Evolutionary conservation across 345 rosid species (phyloP), one percentile per base, ranked within the genome.

Genomic region (Sonneratia caseolaris): DNA sequence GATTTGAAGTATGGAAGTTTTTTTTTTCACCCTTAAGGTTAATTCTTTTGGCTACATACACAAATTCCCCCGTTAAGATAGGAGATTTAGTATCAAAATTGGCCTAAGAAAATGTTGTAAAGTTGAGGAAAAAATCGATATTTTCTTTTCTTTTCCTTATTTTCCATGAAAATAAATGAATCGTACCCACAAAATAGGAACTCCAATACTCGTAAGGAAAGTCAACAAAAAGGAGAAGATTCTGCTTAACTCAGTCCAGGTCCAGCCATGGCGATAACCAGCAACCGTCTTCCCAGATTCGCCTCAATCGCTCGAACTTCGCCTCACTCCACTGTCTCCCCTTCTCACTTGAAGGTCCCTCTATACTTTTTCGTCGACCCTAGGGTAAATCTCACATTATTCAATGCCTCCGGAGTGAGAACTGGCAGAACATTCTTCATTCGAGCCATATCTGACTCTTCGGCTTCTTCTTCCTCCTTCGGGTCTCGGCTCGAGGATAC

Each of bases 401-500:
- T 55, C 76, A 64, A 78, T 80, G 83, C 74, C 38, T 40, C 76
- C 16, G 47, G 76, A 68, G 81, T 80, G 71, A 68, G 40, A 72
- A 32, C 38, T 35, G 16, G 7, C 38, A 73, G 81, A 62, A 72
- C 70, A 66, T 49, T 77, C 68, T 80, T 87, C 18, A 56, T 88
- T 68, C 86, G 79, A 68, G 92, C 87, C 78, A 82, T 82, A 82
- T 74, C 90, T 12, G 62, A 61, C 43, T 38, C 37, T 11, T 37
- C 76, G 16, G 48, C 76, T 11, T 53, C 77, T 7, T 65, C 77
- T 69, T 82, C 97, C 32, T 90, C 97, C 15, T 95, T 85, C 57
- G 97, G 93, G n/a, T 85, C 97, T 66, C 80, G 91, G 79, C 88
- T 90, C 71, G 97, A 92, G 81, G 97, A 86, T 62, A 83, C 72